Evolutionary conservation across 2,329 filamentous ascomycete genomes (phyloP), one percentile per base, ranked within the genome.

Genomic region (Fusarium concolor): DNA sequence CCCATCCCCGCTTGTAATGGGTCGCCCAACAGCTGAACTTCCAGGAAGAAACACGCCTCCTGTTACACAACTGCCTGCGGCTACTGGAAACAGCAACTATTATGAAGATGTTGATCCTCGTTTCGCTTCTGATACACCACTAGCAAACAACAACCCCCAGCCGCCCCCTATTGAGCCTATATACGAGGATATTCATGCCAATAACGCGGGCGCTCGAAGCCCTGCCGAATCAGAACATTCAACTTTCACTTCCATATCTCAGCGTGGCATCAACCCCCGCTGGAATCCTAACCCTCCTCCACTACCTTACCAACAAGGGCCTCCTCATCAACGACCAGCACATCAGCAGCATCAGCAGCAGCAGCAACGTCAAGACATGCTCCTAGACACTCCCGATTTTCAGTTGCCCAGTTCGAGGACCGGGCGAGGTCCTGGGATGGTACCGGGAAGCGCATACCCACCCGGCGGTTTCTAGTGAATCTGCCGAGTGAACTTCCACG

Each of bases 101-200:
- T 97, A 96, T 76, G 96, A 98, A 83, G 95, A 98, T 77, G 89
- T 97, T 14, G 94, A 97, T 70, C 94, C 95, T 43, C 92, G 90
- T 57, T 98, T 97, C 75, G 91, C 89, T 33, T 85, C 65, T n/a
- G 56, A 70, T n/a, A 69, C 71, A 50, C 78, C 79, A 41, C 62
- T 64, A 74, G 73, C 62, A 68, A 52, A 70, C 63, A 63, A 76
- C 63, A 57, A 73, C 37, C 65, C 70, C 46, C 60, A 76, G 55
- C 73, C 73, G 22, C 72, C 75, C 22, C 73, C 76, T 10, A 65
- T 81, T 52, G 80, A 82, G 45, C 74, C 75, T 33, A 84, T 84
- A 17, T 89, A 88, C 69, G 91, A 94, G 66, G 88, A 91, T 65
- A 76, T 90, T 35, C 86, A 86, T 42, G 85, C 67, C 33, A 71